Conservation (phyloP, 768 basidiomycete genomes). For the Trametes maxima region DNA sequence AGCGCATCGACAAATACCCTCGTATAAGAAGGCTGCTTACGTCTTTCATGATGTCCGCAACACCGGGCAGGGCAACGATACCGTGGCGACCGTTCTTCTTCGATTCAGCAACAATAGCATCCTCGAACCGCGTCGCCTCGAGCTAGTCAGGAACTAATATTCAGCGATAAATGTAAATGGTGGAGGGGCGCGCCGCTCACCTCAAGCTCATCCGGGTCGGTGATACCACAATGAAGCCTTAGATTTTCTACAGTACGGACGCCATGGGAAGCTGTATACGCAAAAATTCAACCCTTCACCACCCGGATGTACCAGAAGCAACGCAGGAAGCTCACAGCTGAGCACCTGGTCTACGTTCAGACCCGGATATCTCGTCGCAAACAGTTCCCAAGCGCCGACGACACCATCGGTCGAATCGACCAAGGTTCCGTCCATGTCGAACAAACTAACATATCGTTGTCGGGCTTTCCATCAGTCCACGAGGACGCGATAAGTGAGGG, state of each 20-base stretch:
- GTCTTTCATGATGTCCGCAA: slow-evolving; percentile 55
- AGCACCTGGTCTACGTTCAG: slow-evolving; percentile 64
- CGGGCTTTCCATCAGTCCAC: not conserved
- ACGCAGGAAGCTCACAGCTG: slow-evolving; percentile 49
- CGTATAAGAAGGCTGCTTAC: slow-evolving; percentile 37
- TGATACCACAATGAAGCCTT: slow-evolving; percentile 66
- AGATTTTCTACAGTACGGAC: slow-evolving; percentile 85
- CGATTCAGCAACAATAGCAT: slow-evolving; percentile 70
- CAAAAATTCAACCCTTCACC: not conserved
- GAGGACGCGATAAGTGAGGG: not conserved
- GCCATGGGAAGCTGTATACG: slow-evolving; percentile 67
- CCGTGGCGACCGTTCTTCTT: slow-evolving; percentile 55
- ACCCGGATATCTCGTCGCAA: slow-evolving; percentile 66
- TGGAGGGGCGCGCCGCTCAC: slow-evolving; percentile 40
- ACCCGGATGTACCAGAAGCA: not conserved
- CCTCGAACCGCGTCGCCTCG: slow-evolving; percentile 79
- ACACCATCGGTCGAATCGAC: slow-evolving; percentile 85
- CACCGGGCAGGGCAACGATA: slow-evolving; percentile 77
- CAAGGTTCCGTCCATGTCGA: slow-evolving; percentile 85
- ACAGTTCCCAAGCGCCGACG: slow-evolving; percentile 79
- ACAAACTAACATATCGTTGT: slow-evolving; percentile 48
- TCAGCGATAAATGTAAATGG: not conserved
- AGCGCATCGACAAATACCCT: not conserved
- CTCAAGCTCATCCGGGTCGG: slow-evolving; percentile 68
- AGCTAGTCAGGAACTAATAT: slow-evolving; percentile 39